A percentile compares a stretch with the other conserved stretches of the same genome.
Evolutionary conservation across 176 grass and related monocot species (phyloP).

Genomic region (Hyparrhenia diplandra): DNA sequence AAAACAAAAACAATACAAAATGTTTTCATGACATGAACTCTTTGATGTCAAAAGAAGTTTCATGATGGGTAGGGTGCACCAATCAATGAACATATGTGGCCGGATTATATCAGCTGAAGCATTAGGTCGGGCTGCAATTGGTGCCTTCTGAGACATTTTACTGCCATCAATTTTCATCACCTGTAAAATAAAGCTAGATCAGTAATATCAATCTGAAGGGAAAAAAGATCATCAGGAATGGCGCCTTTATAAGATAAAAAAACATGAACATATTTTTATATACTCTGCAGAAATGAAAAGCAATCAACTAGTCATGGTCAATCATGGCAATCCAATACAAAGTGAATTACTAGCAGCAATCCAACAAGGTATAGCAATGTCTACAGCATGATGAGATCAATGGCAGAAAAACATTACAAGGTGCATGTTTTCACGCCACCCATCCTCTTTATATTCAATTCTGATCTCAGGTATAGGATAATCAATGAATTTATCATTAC

Average conservation of each 20-base stretch:
- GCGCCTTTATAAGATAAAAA: background rate
- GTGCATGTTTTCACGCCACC: too few relatives aligned
- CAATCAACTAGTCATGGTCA: too few relatives aligned
- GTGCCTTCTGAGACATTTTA: conserved; percentile 78
- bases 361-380: too few relatives aligned
- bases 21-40: too few relatives aligned
- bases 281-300: too few relatives aligned
- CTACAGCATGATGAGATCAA: too few relatives aligned
- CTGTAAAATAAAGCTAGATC: conserved; percentile 36
- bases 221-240: background rate
- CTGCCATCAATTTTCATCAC: conserved; percentile 77
- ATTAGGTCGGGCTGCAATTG: conserved; percentile 55
- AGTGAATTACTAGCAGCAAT: too few relatives aligned
- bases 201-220: background rate
- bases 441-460: background rate
- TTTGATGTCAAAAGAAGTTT: conserved; percentile 1
- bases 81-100: conserved; percentile 61
- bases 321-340: too few relatives aligned
- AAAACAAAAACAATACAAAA: too few relatives aligned
- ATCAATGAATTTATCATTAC: too few relatives aligned
- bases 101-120: conserved; percentile 62
- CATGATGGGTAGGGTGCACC: conserved; percentile 34
- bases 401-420: too few relatives aligned
- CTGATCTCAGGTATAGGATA: background rate
- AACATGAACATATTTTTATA: background rate